Evolutionary conservation across 2,329 filamentous ascomycete species (phyloP), one percentile per base, ranked within the genome.

Genomic region (Botrytis byssoidea): DNA sequence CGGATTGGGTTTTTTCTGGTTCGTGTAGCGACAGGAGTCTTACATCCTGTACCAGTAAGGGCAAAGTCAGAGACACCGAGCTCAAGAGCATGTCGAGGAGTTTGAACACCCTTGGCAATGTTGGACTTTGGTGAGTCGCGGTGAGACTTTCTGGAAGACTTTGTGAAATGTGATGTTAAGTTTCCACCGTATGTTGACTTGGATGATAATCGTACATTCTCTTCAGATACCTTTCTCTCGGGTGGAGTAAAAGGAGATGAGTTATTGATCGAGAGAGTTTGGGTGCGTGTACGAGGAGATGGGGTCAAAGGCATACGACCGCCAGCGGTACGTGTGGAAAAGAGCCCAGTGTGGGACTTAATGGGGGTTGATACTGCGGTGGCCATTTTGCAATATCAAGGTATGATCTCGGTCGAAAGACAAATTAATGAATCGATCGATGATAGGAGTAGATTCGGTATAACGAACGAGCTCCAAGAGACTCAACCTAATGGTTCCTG

Each of bases 61-160:
- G 93, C 90, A 87, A 95, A 98, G 82, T 99, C 95, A 59, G 95
- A 98, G 48, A 97, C 91, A 77, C 94, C 94, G 59, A 97, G 89
- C 83, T 98, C 95, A 57, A 98, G 88, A 65, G 86, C 88, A 82
- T 92, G 93, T 80, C 93, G 92, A 32, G 95, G 95, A 61, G 93
- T 95, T 74, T 91, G 88, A 73, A 89, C 88, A 60, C 85, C 85
- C 77, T 90, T 90, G 77, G 92, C 93, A 83, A 98, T 98, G 87
- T 98, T 98, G 74, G 95, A 98, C 87, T 98, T 98, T 82, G 95
- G 94, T 3, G 95, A 98, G 82, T 96, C 93, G 69, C 93, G 92
- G 83, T 93, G 91, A 59, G 88, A 85, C 59, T 87, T 85, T 85
- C 91, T 92, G 75, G 83, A 84, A 3, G 88, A 91, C 80, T 92